Base-by-base conservation (phyloP, 2,329 filamentous ascomycete genomes). In the Monilinia fructicola region DNA sequence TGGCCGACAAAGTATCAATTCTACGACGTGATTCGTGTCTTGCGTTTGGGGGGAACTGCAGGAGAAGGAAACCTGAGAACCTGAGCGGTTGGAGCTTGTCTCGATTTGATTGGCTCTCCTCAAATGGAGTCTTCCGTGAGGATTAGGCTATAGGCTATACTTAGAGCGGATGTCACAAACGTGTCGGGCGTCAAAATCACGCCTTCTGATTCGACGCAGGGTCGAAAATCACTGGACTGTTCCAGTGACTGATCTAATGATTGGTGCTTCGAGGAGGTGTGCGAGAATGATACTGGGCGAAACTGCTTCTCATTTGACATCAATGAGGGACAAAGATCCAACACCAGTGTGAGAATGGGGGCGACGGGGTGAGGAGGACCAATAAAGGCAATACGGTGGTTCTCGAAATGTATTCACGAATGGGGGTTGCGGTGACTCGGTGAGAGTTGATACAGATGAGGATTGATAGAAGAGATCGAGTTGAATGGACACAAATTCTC, bases 21-120 rank as follows among this genome's bases (percentile, higher is more conserved):
- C 44, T n/a, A 18, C 44, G 53, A 65, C 67, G 73, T 73, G 71
- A 73, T 73, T 72, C 71, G 73, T 70, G 72, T 71, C 68, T 72
- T 61, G 64, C 59, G 38, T 58, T 58, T n/a, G 31, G 14, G 58
- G 58, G 26, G n/a, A 64, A 67, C 65, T 74, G 73, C 70, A 73
- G 70, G 65, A 50, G 58, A 40, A 26, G 31, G 44, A 60, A 60
- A 60, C 44, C 44, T 38, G 44, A 50, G 44, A 68, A 69, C 65
- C 28, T 65, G 64, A 68, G 69, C 70, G 68, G 67, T 59, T 71
- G 69, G 42, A 68, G 67, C 60, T 64, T 28, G 28, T 21, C 31
- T 10, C 6, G 48, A 40, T 48, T 52, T 72, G 68, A 73, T 73
- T 72, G 70, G 71, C 35, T 56, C 46, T 7, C n/a, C 38, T 48